These are phyloP conservation scores for Fusarium sp. DNA, from an alignment of 2,329 filamentous ascomycete genomes.

Conservation along the genomic window DNA sequence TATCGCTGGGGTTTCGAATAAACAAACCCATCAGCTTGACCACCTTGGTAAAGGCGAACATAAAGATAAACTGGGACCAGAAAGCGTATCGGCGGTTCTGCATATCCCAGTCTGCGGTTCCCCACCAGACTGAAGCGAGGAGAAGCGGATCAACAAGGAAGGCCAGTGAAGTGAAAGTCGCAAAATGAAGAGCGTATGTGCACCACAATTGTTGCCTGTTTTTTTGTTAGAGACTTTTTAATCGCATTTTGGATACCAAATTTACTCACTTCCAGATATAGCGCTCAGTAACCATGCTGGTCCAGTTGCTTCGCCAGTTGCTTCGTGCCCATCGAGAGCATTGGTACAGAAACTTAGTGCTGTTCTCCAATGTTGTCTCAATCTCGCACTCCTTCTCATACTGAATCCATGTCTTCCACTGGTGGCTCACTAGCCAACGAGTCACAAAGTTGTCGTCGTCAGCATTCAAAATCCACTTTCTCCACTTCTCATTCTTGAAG, in stretches of 20 bases:
- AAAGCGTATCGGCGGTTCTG: constrained; percentile 65
- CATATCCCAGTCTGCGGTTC: constrained; percentile 71
- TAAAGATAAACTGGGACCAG: constrained; percentile 75
- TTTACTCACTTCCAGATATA: constrained; percentile 86
- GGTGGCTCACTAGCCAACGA: constrained; percentile 91
- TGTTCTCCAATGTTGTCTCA: constrained; percentile 91
- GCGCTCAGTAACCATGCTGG: constrained; percentile 85
- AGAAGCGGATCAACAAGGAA: constrained; percentile 81
- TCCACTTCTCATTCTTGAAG: constrained; percentile 93
- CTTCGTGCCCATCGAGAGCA: constrained; percentile 95
- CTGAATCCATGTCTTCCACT: constrained; percentile 95
- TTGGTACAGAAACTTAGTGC: constrained; percentile 89
- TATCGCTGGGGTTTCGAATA: constrained; percentile 82
- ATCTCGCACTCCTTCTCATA: constrained; percentile 92
- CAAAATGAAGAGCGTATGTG: constrained; percentile 91
- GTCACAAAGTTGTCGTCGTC: constrained; percentile 99
- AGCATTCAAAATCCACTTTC: constrained; percentile 89
- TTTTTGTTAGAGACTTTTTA: constrained; percentile 35
- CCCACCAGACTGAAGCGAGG: constrained; percentile 75
- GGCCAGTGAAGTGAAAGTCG: constrained; percentile 90
- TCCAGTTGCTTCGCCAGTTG: constrained; percentile 98
- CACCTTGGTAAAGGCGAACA: constrained; percentile 86
- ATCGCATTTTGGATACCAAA: neutral
- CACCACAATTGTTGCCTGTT: constrained; percentile 90
- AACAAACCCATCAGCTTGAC: constrained; percentile 92